Conservation (phyloP, 73 alveolate species). For the Paramecium primaurelia region DNA sequence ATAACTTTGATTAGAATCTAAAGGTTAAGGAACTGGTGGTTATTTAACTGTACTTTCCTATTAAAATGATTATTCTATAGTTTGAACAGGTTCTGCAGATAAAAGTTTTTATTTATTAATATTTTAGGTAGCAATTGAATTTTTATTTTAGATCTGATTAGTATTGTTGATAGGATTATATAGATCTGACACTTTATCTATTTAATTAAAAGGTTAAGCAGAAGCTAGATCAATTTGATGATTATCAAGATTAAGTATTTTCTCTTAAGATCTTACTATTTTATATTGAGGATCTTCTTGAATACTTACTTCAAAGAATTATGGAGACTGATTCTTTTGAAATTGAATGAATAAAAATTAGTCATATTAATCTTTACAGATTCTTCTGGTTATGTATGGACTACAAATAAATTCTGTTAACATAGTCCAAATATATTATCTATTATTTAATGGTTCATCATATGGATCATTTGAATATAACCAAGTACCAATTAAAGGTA, state of each 20-base stretch:
- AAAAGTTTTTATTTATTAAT: background rate
- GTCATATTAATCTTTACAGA: constrained; percentile 20
- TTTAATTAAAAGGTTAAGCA: background rate
- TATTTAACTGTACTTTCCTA: background rate
- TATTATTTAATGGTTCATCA: constrained; percentile 39
- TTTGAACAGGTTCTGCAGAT: background rate
- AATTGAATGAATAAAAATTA: background rate
- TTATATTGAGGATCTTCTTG: constrained; percentile 24
- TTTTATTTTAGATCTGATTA: background rate
- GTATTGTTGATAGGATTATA: background rate
- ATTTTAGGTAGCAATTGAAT: background rate
- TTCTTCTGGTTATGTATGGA: background rate
- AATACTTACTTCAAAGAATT: background rate
- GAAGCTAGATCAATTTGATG: constrained; percentile 5
- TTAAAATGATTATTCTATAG: constrained; percentile 38
- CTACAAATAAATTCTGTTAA: background rate
- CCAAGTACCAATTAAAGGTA: constrained; percentile 44
- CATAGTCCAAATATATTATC: constrained; percentile 19
- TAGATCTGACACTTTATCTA: background rate
- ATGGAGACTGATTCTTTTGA: constrained; percentile 34
- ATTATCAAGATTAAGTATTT: background rate
- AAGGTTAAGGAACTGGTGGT: constrained; percentile 11
- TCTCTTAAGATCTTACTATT: background rate
- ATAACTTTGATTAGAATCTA: background rate
- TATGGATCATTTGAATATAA: constrained; percentile 30